Conservation (phyloP, 768 basidiomycete genomes). For the Mrakia gelida region DNA sequence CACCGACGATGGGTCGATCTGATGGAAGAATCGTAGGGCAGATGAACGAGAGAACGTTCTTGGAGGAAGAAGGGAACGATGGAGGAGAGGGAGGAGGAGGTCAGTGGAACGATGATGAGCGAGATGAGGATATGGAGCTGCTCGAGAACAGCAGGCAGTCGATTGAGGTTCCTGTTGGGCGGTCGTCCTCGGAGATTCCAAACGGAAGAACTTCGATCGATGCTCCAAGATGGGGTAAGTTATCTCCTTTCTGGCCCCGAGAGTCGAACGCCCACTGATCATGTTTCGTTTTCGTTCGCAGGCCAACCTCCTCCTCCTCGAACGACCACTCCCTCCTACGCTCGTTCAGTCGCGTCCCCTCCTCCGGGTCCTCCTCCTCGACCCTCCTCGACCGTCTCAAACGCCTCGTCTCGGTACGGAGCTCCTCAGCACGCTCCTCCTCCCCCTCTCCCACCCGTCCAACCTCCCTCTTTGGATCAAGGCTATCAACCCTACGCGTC, state of each 20-base stretch:
- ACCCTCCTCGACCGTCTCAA: conserved; percentile 12
- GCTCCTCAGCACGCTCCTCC: not conserved
- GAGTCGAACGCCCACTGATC: not conserved
- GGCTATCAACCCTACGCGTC: not conserved
- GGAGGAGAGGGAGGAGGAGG: not conserved
- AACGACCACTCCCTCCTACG: not conserved
- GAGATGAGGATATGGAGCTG: not conserved
- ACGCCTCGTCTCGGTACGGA: conserved; percentile 2
- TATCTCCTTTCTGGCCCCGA: not conserved
- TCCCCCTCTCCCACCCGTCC: not conserved
- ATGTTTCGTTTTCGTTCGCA: not conserved
- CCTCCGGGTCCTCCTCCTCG: conserved; percentile 19
- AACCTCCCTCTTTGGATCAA: not conserved
- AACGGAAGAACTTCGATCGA: conserved; percentile 3
- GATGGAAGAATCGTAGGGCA: not conserved
- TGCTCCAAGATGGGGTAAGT: not conserved
- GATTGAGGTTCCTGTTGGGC: not conserved
- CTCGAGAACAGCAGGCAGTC: not conserved
- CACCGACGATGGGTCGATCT: not conserved
- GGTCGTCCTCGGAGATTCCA: not conserved
- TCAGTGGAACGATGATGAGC: not conserved
- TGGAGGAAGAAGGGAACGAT: not conserved
- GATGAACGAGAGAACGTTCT: not conserved
- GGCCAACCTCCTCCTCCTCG: conserved; percentile 15
- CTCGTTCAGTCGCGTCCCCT: conserved; percentile 17